A percentile compares a stretch with the other conserved stretches of the same genome.
Conservation (phyloP, 2,329 filamentous ascomycete species). For the Monilinia fructigena region DNA sequence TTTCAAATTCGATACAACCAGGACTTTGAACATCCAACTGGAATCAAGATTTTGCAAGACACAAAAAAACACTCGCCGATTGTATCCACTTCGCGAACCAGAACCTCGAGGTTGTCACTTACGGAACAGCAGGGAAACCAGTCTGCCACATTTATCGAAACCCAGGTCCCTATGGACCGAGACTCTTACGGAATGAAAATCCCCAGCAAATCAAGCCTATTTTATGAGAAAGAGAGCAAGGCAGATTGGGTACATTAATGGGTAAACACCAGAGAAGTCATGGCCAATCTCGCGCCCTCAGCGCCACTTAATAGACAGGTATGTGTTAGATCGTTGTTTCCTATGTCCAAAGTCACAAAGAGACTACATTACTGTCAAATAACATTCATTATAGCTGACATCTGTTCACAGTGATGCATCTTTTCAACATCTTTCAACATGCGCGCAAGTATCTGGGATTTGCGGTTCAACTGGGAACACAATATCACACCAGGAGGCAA, state of each 20-base stretch:
- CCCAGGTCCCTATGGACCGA: not conserved
- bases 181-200: not conserved
- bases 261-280: no score
- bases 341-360: not conserved
- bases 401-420: not conserved
- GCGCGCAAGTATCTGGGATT: not conserved
- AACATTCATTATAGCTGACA: not conserved
- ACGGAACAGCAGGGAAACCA: not conserved
- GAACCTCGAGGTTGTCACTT: not conserved
- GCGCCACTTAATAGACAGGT: not conserved
- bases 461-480: not conserved
- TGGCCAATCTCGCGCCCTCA: no score
- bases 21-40: not conserved
- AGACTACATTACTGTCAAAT: not conserved
- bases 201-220: not conserved
- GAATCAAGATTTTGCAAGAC: not conserved
- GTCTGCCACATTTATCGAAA: conserved; percentile 8
- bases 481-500: not conserved
- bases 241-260: no score
- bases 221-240: not conserved
- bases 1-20: not conserved
- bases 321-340: not conserved
- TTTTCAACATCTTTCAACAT: not conserved
- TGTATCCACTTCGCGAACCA: not conserved
- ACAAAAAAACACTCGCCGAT: not conserved